phyloP scores from a whole-genome alignment of 2,329 filamentous ascomycete genomes.

The Ophiocordyceps camponoti-rufipedis region DNA sequence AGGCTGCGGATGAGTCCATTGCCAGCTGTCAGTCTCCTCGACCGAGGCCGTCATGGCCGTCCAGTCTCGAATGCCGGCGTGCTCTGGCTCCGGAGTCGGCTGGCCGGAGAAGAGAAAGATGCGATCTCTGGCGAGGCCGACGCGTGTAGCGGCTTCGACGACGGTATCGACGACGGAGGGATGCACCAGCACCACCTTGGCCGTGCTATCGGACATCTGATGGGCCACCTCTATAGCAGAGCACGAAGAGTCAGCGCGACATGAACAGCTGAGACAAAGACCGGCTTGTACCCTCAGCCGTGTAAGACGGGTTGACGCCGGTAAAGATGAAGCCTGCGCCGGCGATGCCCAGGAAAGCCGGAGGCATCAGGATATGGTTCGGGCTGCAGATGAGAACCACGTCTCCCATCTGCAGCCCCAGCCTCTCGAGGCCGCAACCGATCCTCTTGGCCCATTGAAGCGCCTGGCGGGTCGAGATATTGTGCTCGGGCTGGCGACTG shows the following conservation, averaged over 20 bases:
- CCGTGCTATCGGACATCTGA: conserved; percentile 30
- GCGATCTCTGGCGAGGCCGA: conserved; percentile 18
- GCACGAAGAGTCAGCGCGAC: neutral
- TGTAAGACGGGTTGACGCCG: conserved; percentile 34
- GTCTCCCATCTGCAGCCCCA: conserved; percentile 27
- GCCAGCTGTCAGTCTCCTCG: conserved; percentile 16
- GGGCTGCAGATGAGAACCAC: conserved; percentile 34
- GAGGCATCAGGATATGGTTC: conserved; percentile 36
- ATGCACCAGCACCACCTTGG: conserved; percentile 30
- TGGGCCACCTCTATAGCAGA: conserved; percentile 24
- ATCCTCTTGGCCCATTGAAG: conserved; percentile 32
- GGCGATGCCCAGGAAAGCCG: conserved; percentile 33
- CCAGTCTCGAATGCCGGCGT: conserved; percentile 22
- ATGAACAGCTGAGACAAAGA: too few species aligned
- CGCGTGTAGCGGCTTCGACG: conserved; percentile 22
- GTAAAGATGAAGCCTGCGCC: conserved; percentile 34
- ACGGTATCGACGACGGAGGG: conserved; percentile 23
- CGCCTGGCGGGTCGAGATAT: conserved; percentile 26
- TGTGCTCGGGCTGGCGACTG: conserved; percentile 21
- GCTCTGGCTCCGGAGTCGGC: conserved; percentile 4
- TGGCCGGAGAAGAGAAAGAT: conserved; percentile 31
- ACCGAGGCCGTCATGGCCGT: conserved; percentile 16
- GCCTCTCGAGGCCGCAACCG: conserved; percentile 25
- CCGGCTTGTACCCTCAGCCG: conserved; percentile 18
- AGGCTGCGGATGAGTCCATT: conserved; percentile 12